Evolutionary conservation across 148 eudicot species (phyloP).

Genomic region (Amaranthus hypochondriacus): DNA sequence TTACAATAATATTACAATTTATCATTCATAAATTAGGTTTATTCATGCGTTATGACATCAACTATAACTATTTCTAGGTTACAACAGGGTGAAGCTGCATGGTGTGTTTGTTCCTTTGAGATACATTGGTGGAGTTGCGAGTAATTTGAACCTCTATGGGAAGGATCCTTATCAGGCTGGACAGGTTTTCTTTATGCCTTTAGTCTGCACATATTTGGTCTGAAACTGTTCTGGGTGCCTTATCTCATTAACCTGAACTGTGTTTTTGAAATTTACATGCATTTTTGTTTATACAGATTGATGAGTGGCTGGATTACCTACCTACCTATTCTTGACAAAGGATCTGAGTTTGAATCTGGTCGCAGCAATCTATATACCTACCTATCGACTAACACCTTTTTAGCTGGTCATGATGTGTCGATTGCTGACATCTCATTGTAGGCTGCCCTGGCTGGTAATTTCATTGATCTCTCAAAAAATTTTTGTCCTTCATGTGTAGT

Average conservation of each 20-base stretch:
- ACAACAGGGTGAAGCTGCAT: slow-evolving; percentile 42
- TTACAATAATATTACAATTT: background rate
- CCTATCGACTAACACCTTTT: slow-evolving; percentile 55
- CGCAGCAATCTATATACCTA: slow-evolving; percentile 62
- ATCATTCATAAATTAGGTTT: background rate
- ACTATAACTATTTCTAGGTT: background rate
- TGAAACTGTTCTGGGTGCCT: background rate
- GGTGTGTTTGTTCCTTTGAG: slow-evolving; percentile 60
- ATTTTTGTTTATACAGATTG: slow-evolving; percentile 41
- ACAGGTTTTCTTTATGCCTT: slow-evolving; percentile 40
- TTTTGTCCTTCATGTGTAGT: background rate
- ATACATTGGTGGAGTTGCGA: slow-evolving; percentile 50
- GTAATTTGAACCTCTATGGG: slow-evolving; percentile 40
- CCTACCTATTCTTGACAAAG: slow-evolving; percentile 50
- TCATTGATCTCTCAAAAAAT: background rate
- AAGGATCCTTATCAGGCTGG: slow-evolving; percentile 46
- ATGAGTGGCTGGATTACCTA: slow-evolving; percentile 80
- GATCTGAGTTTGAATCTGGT: slow-evolving; percentile 81
- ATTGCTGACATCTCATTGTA: slow-evolving; percentile 81
- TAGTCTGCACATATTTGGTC: background rate
- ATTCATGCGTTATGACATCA: background rate
- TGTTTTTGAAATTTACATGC: background rate
- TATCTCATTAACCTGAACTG: background rate
- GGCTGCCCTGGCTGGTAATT: slow-evolving; percentile 79
- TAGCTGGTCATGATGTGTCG: slow-evolving; percentile 65